Evolutionary conservation across 23 red algal species (phyloP).

Genomic region (Agarophyton chilense): DNA sequence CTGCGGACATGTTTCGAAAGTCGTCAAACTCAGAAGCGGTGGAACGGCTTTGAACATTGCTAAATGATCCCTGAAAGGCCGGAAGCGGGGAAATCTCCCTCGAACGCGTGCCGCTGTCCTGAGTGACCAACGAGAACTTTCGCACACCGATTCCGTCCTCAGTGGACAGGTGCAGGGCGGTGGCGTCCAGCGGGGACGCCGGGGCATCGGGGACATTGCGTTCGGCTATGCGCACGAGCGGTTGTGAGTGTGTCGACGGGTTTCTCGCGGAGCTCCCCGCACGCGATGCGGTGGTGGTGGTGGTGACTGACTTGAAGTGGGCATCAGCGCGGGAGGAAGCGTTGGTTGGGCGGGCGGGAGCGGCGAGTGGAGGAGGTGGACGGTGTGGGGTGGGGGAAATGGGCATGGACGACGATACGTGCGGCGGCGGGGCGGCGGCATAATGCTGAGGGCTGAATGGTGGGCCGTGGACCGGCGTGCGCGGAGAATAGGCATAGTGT

Average conservation of each 20-base stretch:
- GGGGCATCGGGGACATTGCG: slow-evolving; percentile 7
- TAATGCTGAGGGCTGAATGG: slow-evolving; percentile 33
- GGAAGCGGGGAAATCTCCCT: not conserved
- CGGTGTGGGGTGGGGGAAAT: not conserved
- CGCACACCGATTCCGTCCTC: slow-evolving; percentile 32
- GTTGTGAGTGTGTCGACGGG: not conserved
- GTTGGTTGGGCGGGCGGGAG: not conserved
- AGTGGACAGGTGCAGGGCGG: not conserved
- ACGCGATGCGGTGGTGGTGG: not conserved
- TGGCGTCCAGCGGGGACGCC: not conserved
- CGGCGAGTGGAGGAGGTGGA: not conserved
- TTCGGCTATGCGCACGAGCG: not conserved
- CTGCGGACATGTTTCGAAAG: slow-evolving; percentile 13
- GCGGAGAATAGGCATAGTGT: not conserved
- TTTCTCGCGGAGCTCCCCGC: not conserved
- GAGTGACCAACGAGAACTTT: slow-evolving; percentile 44
- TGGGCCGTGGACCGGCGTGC: slow-evolving; percentile 10
- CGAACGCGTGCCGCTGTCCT: slow-evolving; percentile 29
- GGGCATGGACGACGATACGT: not conserved
- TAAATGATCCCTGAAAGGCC: not conserved
- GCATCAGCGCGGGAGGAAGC: not conserved
- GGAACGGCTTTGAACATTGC: not conserved
- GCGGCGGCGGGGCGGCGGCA: not conserved
- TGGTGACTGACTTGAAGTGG: not conserved
- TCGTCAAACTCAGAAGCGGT: not conserved